These are phyloP conservation scores for Medicago ruthenica DNA, from an alignment of 306 rosid genomes.

Conservation along the genomic window DNA sequence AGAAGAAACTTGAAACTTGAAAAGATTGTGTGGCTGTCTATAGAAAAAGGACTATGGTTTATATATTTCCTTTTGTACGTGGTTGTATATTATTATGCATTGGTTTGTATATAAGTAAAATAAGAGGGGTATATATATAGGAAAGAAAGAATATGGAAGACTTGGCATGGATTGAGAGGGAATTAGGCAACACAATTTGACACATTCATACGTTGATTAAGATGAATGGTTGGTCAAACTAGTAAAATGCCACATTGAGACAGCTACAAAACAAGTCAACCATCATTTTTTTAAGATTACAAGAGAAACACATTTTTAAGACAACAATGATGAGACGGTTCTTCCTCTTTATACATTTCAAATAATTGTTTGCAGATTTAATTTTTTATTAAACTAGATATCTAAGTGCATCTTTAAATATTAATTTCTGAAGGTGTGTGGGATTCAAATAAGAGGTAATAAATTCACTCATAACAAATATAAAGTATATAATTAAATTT, in stretches of 20 bases:
- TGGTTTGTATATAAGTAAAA: background rate
- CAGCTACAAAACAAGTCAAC: conserved; percentile 3
- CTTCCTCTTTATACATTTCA: background rate
- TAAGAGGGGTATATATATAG: background rate
- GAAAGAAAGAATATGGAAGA: background rate
- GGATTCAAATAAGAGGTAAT: no score
- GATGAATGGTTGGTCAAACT: background rate
- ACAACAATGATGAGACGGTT: background rate
- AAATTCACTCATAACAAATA: no score
- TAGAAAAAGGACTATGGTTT: background rate
- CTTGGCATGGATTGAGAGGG: conserved; percentile 8
- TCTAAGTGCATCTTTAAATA: no score
- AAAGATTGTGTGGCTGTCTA: background rate
- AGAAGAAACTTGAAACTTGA: background rate
- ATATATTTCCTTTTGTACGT: background rate
- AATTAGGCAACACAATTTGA: background rate
- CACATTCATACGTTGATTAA: background rate
- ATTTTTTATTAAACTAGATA: no score
- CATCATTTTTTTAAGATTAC: background rate
- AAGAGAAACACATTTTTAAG: background rate
- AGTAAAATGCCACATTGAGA: background rate
- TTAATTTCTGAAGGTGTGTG: no score
- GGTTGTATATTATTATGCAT: no score
- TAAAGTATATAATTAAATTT: no score
- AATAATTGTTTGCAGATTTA: background rate